Evolutionary conservation across 352 stramenopile species (phyloP), one percentile per base, ranked within the genome.

Genomic region (Phytophthora cryptogea): DNA sequence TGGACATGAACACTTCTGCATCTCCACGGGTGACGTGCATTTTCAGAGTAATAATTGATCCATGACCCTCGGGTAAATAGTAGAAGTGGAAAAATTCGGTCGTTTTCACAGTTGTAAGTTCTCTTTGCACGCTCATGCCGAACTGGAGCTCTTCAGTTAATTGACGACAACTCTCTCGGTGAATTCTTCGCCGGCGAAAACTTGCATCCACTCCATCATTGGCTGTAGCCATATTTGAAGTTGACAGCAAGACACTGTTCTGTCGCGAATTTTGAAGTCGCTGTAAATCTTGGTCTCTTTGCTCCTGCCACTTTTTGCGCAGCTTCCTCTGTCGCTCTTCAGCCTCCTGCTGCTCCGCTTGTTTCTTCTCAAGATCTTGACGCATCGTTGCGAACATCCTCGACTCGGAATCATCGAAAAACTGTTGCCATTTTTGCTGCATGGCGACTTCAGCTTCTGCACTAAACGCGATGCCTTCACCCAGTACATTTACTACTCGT

Each of bases 1-100:
- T 89, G 0, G 80, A 90, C 63, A 92, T 55, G 44, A 90, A 89
- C 36, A 86, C 47, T 33, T 89, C 79, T 2, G 77, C 80, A 16
- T 89, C 74, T 20, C 83, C 83, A 7, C 47, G 17, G 1, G 67
- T 17, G 0, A 75, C 49, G 36, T 86, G 69, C 27, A 92, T 68
- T 43, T 80, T 79, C 26, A 90, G 36, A 1, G 83, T 92, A 35
- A 90, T 50, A 44, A 89, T 92, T 6, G 73, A 69, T 0, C 66
- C 74, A 11, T 80, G 46, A 0, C 45, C 31, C 32, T 73, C 57
- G 0, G 69, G 66, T 4, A 53, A 8, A 47, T 87, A 88, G 43
- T 76, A 63, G 32, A 90, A 89, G 41, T 88, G 80, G 32, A 83
- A 92, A 39, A 85, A 83, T 14, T 74, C 63, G 1, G 49, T 58